These are phyloP conservation scores for Protomyces pachydermus DNA, from an alignment of 1,139 yeast species.

Conservation along the genomic window DNA sequence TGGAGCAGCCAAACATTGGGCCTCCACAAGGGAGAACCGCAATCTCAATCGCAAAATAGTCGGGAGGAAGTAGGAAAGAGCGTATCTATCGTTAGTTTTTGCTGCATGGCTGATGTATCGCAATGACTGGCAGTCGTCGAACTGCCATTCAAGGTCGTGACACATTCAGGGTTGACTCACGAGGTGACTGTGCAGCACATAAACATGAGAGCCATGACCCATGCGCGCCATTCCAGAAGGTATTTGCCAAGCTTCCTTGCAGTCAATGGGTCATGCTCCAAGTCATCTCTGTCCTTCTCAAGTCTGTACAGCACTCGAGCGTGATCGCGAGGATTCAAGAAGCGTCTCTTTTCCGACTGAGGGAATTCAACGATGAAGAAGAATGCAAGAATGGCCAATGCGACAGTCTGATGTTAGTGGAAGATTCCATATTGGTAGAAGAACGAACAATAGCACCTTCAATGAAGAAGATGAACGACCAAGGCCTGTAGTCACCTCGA, in stretches of 20 bases:
- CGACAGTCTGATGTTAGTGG: conserved; percentile 36
- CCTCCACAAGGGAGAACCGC: conserved; percentile 34
- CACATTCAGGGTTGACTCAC: neutral
- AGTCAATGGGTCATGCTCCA: neutral
- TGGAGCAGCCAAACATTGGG: conserved; percentile 36
- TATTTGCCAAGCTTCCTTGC: neutral
- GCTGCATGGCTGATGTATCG: too few species aligned
- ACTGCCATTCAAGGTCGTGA: neutral
- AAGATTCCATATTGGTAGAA: too few species aligned
- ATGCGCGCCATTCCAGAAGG: conserved; percentile 1
- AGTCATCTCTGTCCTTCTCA: neutral
- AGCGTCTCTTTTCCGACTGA: neutral
- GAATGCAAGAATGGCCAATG: conserved; percentile 52
- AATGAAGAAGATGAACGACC: conserved; percentile 70
- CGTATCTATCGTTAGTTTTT: conserved; percentile 1
- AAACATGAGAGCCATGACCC: conserved; percentile 5
- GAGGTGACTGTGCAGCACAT: conserved; percentile 12
- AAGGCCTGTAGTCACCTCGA: conserved; percentile 68
- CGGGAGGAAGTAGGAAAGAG: conserved; percentile 34
- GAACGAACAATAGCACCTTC: conserved; percentile 49
- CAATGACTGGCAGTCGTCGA: too few species aligned
- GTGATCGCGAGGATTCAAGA: conserved; percentile 2
- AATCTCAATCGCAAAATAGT: conserved; percentile 34
- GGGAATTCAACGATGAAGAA: conserved; percentile 30
- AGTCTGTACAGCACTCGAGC: conserved; percentile 2